Conservation (phyloP, 331 rosid genomes). For the Erythrophleum ivorense region DNA sequence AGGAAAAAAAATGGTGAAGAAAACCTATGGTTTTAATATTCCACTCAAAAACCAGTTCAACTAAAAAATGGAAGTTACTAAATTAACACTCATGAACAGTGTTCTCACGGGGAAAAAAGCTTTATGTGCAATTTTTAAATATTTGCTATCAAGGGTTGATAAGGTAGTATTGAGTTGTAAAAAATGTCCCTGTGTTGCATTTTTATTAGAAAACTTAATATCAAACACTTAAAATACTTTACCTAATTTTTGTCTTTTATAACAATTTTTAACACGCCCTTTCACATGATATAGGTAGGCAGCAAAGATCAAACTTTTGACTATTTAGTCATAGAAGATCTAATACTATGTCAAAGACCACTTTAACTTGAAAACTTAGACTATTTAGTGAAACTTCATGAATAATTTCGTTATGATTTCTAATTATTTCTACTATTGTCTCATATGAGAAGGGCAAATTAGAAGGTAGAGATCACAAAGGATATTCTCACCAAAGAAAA, state of each 20-base stretch:
- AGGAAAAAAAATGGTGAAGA: not conserved
- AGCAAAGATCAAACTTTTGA: not conserved
- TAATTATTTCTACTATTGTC: not conserved
- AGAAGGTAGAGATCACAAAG: not conserved
- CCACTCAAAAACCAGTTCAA: not conserved
- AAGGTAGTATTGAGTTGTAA: not conserved
- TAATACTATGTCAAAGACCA: not conserved
- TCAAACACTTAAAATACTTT: no score
- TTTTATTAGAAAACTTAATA: no score
- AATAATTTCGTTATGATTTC: not conserved
- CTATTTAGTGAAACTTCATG: not conserved
- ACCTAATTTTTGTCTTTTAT: not conserved
- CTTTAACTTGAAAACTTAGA: not conserved
- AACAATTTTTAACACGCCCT: not conserved
- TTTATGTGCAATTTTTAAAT: not conserved
- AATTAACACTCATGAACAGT: not conserved
- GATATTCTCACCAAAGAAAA: not conserved
- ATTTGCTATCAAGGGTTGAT: not conserved
- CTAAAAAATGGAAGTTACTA: no score
- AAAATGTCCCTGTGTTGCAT: not conserved
- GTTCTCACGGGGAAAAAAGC: no score
- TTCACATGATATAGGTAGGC: not conserved
- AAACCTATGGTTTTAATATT: not conserved
- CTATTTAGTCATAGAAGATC: not conserved
- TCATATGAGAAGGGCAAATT: not conserved